Evolutionary conservation across 768 basidiomycete species (phyloP).

Genomic region (Sistotremastrum suecicum): DNA sequence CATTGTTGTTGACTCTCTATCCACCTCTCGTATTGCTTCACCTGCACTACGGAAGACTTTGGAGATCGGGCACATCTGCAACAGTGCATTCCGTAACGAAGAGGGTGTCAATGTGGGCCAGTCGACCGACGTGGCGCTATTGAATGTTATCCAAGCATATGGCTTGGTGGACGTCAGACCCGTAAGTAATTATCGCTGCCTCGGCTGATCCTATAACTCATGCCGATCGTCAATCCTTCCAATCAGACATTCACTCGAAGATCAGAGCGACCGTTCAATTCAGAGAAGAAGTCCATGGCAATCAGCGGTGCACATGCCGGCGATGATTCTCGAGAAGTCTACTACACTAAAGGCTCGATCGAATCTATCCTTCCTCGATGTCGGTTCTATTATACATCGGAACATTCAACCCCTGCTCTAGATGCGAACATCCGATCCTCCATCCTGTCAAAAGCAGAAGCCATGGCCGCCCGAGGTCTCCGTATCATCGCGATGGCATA

Average conservation of each 20-base stretch:
- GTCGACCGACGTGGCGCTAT: conserved; percentile 83
- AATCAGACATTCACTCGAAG: conserved; percentile 49
- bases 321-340: conserved; percentile 46
- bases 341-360: conserved; percentile 87
- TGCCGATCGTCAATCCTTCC: background rate
- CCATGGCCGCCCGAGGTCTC: conserved; percentile 60
- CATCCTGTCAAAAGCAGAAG: conserved; percentile 57
- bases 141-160: conserved; percentile 63
- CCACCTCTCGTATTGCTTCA: conserved; percentile 28
- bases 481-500: conserved; percentile 90
- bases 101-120: conserved; percentile 72
- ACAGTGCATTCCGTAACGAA: conserved; percentile 69
- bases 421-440: conserved; percentile 53
- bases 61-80: conserved; percentile 79
- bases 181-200: conserved; percentile 28
- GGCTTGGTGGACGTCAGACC: conserved; percentile 53
- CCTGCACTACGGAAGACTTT: conserved; percentile 61
- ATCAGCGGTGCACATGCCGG: conserved; percentile 57
- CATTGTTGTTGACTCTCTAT: conserved; percentile 45
- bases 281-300: conserved; percentile 89
- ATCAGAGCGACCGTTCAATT: conserved; percentile 83
- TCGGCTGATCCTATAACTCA: background rate
- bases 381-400: conserved; percentile 79
- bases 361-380: conserved; percentile 79
- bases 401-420: conserved; percentile 74